These are phyloP conservation scores for Metschnikowia similis DNA, from an alignment of 805 yeast species.

Conservation along the genomic window DNA sequence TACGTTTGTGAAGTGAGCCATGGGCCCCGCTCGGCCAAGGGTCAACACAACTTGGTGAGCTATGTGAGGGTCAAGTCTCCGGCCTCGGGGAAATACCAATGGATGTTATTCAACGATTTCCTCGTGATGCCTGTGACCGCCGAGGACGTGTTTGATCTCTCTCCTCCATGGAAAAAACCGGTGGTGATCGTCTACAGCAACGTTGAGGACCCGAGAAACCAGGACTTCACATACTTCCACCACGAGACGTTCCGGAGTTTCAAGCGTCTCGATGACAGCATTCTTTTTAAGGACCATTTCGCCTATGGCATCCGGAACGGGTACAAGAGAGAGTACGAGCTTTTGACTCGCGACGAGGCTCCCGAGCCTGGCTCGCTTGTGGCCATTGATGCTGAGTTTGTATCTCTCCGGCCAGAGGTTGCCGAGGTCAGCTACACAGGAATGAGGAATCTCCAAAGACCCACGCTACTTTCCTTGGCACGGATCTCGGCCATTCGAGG, in stretches of 20 bases:
- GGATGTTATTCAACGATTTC: constrained; percentile 92
- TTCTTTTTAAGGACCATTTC: constrained; percentile 72
- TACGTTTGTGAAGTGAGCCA: constrained; percentile 64
- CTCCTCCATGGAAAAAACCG: constrained; percentile 81
- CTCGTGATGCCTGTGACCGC: constrained; percentile 72
- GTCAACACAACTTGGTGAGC: constrained; percentile 58
- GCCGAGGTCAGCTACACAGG: constrained; percentile 77
- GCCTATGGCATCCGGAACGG: constrained; percentile 61
- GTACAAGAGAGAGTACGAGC: constrained; percentile 57
- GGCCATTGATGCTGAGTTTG: constrained; percentile 98
- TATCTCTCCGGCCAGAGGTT: constrained; percentile 70
- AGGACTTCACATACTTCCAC: constrained; percentile 37
- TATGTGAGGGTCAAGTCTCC: constrained; percentile 41
- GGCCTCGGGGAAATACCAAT: constrained; percentile 32
- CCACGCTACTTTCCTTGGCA: constrained; percentile 75
- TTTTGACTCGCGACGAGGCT: constrained; percentile 64
- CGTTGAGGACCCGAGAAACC: constrained; percentile 38
- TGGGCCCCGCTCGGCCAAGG: constrained; percentile 32
- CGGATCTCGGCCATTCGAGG: constrained; percentile 84
- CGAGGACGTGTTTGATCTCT: constrained; percentile 70
- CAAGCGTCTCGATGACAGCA: constrained; percentile 48
- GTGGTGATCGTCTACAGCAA: constrained; percentile 64
- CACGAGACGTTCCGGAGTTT: constrained; percentile 17
- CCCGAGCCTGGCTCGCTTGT: constrained; percentile 73
- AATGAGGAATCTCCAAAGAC: constrained; percentile 60